Conservation (phyloP, 2,329 filamentous ascomycete species). For the Neonectria sp. region DNA sequence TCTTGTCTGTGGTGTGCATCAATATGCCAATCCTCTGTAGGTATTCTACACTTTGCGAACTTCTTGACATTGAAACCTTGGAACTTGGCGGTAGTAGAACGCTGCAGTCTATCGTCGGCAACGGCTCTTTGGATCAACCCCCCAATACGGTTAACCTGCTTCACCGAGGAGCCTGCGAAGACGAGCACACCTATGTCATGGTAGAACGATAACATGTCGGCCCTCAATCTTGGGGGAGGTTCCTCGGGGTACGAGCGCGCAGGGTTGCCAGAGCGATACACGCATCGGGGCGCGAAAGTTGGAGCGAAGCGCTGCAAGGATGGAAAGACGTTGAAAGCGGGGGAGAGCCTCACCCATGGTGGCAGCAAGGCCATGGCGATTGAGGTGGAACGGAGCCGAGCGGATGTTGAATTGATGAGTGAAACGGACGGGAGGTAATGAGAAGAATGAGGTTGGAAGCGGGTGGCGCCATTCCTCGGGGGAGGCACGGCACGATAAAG, state of each 20-base stretch:
- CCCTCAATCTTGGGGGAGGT: no score
- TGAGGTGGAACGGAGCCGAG: background rate
- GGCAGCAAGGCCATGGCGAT: background rate
- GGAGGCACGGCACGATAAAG: background rate
- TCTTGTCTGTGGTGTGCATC: background rate
- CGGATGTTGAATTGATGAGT: slow-evolving; percentile 6
- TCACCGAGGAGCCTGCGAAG: slow-evolving; percentile 45
- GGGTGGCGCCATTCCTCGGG: slow-evolving; percentile 3
- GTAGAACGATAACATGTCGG: slow-evolving; percentile 34
- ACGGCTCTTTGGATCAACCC: slow-evolving; percentile 37
- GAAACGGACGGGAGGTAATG: background rate
- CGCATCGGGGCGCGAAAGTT: slow-evolving; percentile 35
- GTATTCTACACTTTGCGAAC: slow-evolving; percentile 32
- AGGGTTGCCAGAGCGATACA: slow-evolving; percentile 14
- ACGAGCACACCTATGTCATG: slow-evolving; percentile 52
- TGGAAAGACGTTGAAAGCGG: slow-evolving; percentile 20
- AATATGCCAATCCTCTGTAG: slow-evolving; percentile 29
- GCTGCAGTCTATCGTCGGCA: slow-evolving; percentile 4
- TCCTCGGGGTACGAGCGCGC: no score
- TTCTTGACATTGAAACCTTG: background rate
- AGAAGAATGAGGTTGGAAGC: background rate
- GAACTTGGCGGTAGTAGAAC: background rate
- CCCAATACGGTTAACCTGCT: slow-evolving; percentile 43
- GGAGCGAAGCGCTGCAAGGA: slow-evolving; percentile 41
- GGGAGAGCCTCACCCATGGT: background rate